Conservation (phyloP, 768 basidiomycete species). For the Galerina marginata region DNA sequence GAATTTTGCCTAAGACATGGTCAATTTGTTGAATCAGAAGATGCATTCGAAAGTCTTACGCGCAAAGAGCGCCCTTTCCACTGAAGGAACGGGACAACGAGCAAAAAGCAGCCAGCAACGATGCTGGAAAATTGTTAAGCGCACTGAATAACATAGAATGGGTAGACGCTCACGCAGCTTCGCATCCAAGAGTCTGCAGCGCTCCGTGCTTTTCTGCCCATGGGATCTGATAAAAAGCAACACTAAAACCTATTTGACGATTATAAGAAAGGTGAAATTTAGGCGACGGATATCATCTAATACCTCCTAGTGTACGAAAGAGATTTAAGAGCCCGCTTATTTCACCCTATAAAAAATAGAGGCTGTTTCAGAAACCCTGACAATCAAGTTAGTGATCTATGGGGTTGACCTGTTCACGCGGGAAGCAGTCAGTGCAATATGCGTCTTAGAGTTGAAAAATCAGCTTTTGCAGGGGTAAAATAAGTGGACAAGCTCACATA, state of each 20-base stretch:
- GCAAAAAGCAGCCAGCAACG: conserved; percentile 53
- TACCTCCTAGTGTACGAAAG: conserved; percentile 56
- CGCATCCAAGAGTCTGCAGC: conserved; percentile 64
- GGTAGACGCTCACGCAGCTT: conserved; percentile 55
- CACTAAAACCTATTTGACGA: conserved; percentile 50
- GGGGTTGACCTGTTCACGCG: conserved; percentile 16
- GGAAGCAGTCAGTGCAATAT: conserved; percentile 28
- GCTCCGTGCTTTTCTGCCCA: conserved; percentile 68
- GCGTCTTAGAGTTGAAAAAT: conserved; percentile 31
- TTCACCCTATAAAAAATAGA: conserved; percentile 51
- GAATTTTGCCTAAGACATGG: conserved; percentile 6
- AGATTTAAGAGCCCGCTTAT: conserved; percentile 66
- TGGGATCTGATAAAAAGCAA: conserved; percentile 70
- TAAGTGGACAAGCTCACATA: conserved; percentile 42
- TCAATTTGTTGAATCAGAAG: not conserved
- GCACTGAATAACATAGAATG: not conserved
- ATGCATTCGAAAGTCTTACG: conserved; percentile 34
- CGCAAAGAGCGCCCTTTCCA: conserved; percentile 50
- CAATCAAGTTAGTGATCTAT: not conserved
- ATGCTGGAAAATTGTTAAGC: conserved; percentile 35
- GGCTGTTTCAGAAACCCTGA: not conserved
- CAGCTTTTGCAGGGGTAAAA: conserved; percentile 35
- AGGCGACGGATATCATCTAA: not conserved
- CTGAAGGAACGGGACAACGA: conserved; percentile 58
- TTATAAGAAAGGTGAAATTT: not conserved